These are phyloP conservation scores for Neurospora sp. DNA, from an alignment of 2,329 filamentous ascomycete species.

Conservation along the genomic window DNA sequence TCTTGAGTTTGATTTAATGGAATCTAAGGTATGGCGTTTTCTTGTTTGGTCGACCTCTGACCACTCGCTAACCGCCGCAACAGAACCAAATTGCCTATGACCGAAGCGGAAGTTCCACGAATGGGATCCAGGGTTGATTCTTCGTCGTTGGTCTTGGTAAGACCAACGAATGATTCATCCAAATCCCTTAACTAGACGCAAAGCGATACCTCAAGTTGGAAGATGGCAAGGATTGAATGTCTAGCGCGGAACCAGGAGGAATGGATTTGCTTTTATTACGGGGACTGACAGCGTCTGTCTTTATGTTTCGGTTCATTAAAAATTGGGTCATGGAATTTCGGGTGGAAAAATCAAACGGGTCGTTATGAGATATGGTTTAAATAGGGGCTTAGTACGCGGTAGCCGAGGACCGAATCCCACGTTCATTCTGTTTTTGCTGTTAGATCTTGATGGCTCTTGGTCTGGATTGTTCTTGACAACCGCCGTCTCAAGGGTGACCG, in stretches of 20 bases:
- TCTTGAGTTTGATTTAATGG: constrained; percentile 34
- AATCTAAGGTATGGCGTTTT: constrained; percentile 15
- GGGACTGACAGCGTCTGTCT: not conserved
- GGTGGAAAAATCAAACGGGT: not conserved
- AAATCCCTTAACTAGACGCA: not conserved
- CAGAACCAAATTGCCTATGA: constrained; percentile 11
- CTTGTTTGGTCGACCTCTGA: not conserved
- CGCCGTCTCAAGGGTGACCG: not conserved
- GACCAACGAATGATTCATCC: constrained; percentile 6
- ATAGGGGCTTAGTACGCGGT: not conserved
- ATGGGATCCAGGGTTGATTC: not conserved
- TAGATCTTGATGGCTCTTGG: not conserved
- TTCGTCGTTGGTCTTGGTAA: constrained; percentile 9
- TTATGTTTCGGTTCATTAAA: not conserved
- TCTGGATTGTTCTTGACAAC: not conserved
- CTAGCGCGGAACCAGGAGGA: not conserved
- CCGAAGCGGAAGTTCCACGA: not conserved
- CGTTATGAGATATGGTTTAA: not conserved
- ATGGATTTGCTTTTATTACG: not conserved
- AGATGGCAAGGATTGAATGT: not conserved
- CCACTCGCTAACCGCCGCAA: not conserved
- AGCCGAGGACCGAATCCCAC: not conserved
- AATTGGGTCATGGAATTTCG: not conserved
- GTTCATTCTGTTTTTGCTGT: not conserved
- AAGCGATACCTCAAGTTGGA: not conserved